phyloP scores from a whole-genome alignment of 2,329 filamentous ascomycete genomes.

The Didymella lethalis region DNA sequence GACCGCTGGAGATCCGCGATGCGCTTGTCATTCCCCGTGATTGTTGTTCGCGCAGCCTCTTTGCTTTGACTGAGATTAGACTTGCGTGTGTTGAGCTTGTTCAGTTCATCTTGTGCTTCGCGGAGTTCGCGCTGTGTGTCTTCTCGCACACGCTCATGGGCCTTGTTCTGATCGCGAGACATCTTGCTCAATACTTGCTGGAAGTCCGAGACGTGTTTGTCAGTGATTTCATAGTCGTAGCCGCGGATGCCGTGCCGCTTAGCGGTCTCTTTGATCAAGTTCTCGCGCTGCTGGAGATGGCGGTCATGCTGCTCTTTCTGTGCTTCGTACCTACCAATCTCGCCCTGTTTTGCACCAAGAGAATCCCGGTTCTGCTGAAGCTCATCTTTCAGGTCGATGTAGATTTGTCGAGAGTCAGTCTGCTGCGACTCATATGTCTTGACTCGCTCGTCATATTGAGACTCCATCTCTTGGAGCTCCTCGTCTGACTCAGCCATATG shows the following conservation, averaged over 20 bases:
- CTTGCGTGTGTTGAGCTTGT: conserved; percentile 76
- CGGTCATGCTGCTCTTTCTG: conserved; percentile 87
- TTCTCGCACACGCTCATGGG: conserved; percentile 76
- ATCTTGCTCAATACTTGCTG: conserved; percentile 78
- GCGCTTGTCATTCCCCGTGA: conserved; percentile 76
- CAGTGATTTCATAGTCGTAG: conserved; percentile 79
- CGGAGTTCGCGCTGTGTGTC: conserved; percentile 78
- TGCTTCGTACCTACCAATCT: conserved; percentile 81
- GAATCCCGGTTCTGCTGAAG: conserved; percentile 57
- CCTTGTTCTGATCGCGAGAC: conserved; percentile 77
- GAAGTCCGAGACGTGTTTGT: conserved; percentile 77
- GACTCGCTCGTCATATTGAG: conserved; percentile 80
- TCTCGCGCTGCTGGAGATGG: conserved; percentile 74
- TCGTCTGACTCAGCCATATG: conserved; percentile 81
- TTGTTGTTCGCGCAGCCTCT: conserved; percentile 74
- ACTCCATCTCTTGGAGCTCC: conserved; percentile 73
- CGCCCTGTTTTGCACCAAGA: conserved; percentile 60
- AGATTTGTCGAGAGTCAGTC: conserved; percentile 68
- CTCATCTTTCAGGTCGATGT: conserved; percentile 66
- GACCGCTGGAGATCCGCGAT: conserved; percentile 71
- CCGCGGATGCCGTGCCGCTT: conserved; percentile 80
- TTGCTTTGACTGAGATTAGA: conserved; percentile 77
- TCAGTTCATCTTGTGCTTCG: conserved; percentile 74
- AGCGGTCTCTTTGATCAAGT: conserved; percentile 80
- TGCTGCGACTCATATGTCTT: conserved; percentile 69